Base-by-base conservation (phyloP, 2,329 filamentous ascomycete genomes). In the Lasiodiplodia theobromae region DNA sequence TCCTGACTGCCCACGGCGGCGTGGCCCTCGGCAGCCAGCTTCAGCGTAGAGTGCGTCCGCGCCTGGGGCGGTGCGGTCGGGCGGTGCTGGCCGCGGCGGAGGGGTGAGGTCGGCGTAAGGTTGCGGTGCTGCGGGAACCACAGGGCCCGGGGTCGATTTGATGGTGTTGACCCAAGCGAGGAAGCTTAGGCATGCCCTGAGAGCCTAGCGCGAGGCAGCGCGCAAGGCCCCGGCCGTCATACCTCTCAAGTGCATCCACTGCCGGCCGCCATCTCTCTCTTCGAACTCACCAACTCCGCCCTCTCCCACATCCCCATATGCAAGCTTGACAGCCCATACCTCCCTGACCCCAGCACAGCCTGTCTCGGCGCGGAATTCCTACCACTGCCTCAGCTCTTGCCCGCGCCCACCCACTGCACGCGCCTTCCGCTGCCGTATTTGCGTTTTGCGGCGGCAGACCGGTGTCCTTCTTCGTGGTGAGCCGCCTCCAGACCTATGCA, bases 361-460 rank as follows among this genome's bases (percentile, higher is more conserved):
- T 21, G 28, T 40, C 28, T 23, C 65, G 28, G 23, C 40, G 28
- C 53, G 34, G 53, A 49, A 16, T 28, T 40, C 58, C 52, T 37
- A 23, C 63, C 14, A 18, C 56, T 53, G 34, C 56, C 47, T 37
- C 16, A 47, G 56, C 57, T 57, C 56, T 37, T 49, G 44, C 63
- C 51, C 38, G 31, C 38, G 37, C 63, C 49, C 63, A 25, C 63
- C 63, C 51, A 56, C 49, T 68, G 40, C 57, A 68, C 66, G 66
- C 66, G 66, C 53, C 44, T 47, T 62, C 51, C 66, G 54, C 66
- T 47, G 66, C 57, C 47, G 25, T 49, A 54, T 62, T 68, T 57
- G 66, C 49, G 66, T 68, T 68, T 68, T 68, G 66, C 57, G 66
- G 66, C 66, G 8, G 66, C 66, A 34, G 57, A 47, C 66, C 56